phyloP scores from a whole-genome alignment of 192 early-diverging fungal species.

The Mortierella hygrophila region DNA sequence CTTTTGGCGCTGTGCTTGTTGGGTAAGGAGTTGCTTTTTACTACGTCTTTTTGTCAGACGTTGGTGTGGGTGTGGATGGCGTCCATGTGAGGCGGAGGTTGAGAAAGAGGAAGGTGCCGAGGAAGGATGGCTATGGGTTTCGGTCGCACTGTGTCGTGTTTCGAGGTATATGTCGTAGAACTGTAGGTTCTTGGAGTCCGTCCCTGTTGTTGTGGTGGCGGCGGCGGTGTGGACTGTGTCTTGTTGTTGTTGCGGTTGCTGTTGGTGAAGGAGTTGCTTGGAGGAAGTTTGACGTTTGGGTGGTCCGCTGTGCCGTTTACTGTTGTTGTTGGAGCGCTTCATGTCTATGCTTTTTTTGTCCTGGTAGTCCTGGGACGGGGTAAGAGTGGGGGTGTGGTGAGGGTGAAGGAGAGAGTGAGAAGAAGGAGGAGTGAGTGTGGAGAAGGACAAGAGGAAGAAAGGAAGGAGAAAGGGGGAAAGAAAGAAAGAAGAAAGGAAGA shows the following conservation, averaged over 20 bases:
- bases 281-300: not conserved
- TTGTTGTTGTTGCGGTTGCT: not conserved
- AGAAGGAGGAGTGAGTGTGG: not conserved
- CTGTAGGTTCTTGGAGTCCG: not conserved
- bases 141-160: not conserved
- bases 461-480: not conserved
- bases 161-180: slow-evolving; percentile 19
- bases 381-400: not conserved
- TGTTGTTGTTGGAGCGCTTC: not conserved
- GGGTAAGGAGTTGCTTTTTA: not conserved
- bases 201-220: not conserved
- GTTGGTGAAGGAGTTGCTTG: not conserved
- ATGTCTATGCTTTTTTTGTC: not conserved
- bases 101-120: not conserved
- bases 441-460: not conserved
- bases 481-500: not conserved
- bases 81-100: not conserved
- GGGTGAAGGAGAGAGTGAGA: not conserved
- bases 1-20: not conserved
- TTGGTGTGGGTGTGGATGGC: not conserved
- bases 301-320: not conserved
- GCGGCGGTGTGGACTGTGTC: not conserved
- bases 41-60: not conserved
- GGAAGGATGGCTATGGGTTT: not conserved
- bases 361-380: not conserved